Evolutionary conservation across 1,139 yeast genomes (phyloP), one percentile per base, ranked within the genome.

Genomic region (Hyphopichia buzzinii): DNA sequence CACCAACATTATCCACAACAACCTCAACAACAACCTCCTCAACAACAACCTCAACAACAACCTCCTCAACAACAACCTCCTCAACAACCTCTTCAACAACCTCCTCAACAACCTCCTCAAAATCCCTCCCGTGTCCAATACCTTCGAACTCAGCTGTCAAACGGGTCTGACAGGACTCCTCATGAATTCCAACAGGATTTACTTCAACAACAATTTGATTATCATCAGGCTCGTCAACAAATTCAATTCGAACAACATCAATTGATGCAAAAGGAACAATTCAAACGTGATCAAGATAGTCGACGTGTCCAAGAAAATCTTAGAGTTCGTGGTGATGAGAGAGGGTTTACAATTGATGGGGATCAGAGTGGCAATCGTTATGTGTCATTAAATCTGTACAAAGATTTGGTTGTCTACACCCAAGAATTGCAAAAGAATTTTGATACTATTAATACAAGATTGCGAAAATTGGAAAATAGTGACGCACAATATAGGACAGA

Each of bases 391-490:
- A 51, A 57, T 3, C 53, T 54, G 39, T 67, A 66, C 42, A 65
- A 64, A 36, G 67, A 65, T 34, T 52, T 67, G 34, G 61, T 64
- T 17, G 47, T 52, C 8, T 65, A 65, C 40, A 62, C 72, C 3
- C 62, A 59, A 26, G 46, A 58, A 1, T 47, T 67, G 17, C 68
- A 66, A 41, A 59, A 57, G 17, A 56, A 49, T 35, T 42, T 67
- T 38, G 42, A 41, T 26, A 47, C 41, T 17, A 58, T 67, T 52
- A 64, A 61, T 35, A 39, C 52, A n/a, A 39, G 60, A 17, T 32
- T 55, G 11, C 43, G 42, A 36, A 33, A 37, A 11, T 39, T 55
- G 17, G 59, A 52, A 36, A 49, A 46, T n/a, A 17, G 29, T 4
- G 36, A 25, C 27, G 13, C 8, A 8, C n/a, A n/a, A n/a, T n/a